Conservation (phyloP, 345 rosid genomes). For the Citrus medica region DNA sequence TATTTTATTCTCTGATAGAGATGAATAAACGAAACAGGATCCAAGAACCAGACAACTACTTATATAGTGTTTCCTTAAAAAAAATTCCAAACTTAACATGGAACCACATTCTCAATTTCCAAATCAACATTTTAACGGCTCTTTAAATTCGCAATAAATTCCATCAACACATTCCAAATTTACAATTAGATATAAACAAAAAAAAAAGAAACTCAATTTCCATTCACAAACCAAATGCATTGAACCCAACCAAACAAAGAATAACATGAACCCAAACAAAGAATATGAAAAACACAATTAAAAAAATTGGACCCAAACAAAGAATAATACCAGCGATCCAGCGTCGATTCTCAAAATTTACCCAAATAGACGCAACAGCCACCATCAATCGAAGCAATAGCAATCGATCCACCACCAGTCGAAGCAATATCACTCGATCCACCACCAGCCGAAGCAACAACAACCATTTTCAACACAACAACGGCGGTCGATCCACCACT, state of each 20-base stretch:
- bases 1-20: neutral
- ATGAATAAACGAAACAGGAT: neutral
- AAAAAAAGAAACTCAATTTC: neutral
- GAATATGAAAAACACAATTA: no score
- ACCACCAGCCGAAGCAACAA: no score
- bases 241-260: no score
- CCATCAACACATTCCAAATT: neutral
- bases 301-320: no score
- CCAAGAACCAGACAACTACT: neutral
- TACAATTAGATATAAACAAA: neutral
- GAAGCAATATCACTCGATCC: no score
- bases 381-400: no score
- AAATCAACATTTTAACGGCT: neutral
- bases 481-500: accelerated
- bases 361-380: no score
- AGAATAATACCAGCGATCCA: no score
- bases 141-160: neutral
- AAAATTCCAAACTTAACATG: neutral
- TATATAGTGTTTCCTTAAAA: neutral
- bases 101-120: neutral
- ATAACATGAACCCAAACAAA: no score
- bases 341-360: no score
- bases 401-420: no score
- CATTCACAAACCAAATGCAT: neutral
- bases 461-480: no score